Percentiles rank a stretch among this genome's conserved stretches.
These are phyloP conservation scores for Echites panduratus DNA, from an alignment of 257 asterid species.

Conservation along the genomic window DNA sequence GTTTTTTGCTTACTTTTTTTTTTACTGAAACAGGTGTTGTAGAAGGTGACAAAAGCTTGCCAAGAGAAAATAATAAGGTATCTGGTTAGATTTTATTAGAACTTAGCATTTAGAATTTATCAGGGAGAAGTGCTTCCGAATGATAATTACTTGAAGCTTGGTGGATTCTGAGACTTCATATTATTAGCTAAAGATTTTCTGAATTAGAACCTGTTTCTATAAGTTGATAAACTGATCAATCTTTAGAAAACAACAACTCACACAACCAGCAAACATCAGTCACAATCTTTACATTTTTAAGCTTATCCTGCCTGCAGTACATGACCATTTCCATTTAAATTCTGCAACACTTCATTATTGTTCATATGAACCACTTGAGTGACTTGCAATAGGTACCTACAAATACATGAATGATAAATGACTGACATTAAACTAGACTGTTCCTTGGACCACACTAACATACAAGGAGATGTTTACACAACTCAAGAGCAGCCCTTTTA, in stretches of 20 bases:
- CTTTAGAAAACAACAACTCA: background rate
- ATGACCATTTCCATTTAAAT: background rate
- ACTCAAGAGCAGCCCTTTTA: background rate
- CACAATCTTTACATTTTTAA: background rate
- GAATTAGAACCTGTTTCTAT: background rate
- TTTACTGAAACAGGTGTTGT: conserved; percentile 1
- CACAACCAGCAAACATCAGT: background rate
- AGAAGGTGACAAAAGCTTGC: background rate
- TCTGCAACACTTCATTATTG: background rate
- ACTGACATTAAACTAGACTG: background rate
- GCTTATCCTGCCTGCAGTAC: background rate
- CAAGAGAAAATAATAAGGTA: conserved; percentile 15
- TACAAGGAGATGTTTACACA: background rate
- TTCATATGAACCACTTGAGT: background rate
- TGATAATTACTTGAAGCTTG: background rate
- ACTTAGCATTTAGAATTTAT: no score
- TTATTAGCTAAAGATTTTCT: background rate
- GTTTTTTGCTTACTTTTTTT: background rate
- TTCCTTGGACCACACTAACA: background rate
- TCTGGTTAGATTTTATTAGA: background rate
- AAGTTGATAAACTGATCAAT: background rate
- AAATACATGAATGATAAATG: background rate
- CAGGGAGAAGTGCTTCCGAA: background rate
- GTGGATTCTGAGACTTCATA: background rate
- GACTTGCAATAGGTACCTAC: background rate